Evolutionary conservation across 108 stramenopile genomes (phyloP), one percentile per base, ranked within the genome.

Genomic region (Cyclotella distinguenda): DNA sequence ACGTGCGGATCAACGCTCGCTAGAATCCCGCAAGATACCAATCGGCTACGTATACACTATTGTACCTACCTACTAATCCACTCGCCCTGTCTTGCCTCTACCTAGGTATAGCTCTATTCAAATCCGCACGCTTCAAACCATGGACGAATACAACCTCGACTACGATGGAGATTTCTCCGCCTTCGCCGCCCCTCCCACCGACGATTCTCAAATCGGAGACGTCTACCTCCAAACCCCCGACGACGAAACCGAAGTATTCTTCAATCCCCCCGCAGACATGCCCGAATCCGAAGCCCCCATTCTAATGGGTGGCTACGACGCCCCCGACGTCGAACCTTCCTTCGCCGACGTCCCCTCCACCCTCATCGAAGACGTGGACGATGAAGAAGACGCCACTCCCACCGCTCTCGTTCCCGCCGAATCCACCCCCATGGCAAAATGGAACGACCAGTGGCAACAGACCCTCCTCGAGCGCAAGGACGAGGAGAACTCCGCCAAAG

Each of bases 361-460:
- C 12, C 33, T 34, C 1, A 16, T 59, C 23, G 77, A 63, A 40
- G 68, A 64, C 36, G 77, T 79, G 40, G 76, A 66, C 10, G 67
- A 64, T 3, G 76, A 64, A 18, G 77, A 54, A 25, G 66, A 57
- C 22, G 39, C 38, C 48, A 50, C 57, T 31, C 59, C 33, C 26
- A 33, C 45, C 19, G 40, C 35, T 11, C 47, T 62, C 32, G 64
- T 66, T 16, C 34, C 55, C 45, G 56, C 50, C 6, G 77, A 73
- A 19, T 35, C 61, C 66, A 73, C 86, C 23, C 82, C 88, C 51
- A 90, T 91, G 93, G 68, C 82, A 35, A 86, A 84, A 57, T 94
- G 78, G 77, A 91, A 94, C 72, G 86, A 86, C 8, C 84, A 88
- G 58, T 94, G 93, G 93, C 86, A 86, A 68, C 76, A 55, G 9